These are phyloP conservation scores for Erythrophleum fordii DNA, from an alignment of 306 rosid genomes.

Conservation along the genomic window DNA sequence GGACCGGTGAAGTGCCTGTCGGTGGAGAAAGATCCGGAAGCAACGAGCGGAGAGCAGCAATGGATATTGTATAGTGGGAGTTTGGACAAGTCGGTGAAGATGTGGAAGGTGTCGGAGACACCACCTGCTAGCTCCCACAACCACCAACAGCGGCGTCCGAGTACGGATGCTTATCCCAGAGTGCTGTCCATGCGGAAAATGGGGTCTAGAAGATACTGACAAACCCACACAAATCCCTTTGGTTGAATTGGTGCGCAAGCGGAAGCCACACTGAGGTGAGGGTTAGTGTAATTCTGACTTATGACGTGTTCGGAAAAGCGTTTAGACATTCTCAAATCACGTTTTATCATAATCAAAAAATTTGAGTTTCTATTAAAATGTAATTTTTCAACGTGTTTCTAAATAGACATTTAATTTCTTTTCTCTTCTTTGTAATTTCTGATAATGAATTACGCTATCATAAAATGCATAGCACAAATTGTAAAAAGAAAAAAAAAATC, in stretches of 20 bases:
- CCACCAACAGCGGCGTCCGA: slow-evolving; percentile 1
- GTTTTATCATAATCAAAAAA: no score
- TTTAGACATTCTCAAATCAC: no score
- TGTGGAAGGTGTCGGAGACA: slow-evolving; percentile 76
- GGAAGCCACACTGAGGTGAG: no score
- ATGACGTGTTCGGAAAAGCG: no score
- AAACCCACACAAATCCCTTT: not conserved
- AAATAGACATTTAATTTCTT: no score
- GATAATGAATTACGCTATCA: no score
- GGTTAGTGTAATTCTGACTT: no score
- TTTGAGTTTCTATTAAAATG: no score
- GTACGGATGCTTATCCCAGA: slow-evolving; percentile 37
- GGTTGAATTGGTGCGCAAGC: no score
- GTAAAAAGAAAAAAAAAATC: not conserved
- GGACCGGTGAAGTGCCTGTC: slow-evolving; percentile 97
- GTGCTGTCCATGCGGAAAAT: slow-evolving; percentile 41
- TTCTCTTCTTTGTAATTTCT: no score
- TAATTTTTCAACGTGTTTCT: no score
- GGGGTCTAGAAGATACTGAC: slow-evolving; percentile 48
- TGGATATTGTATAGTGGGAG: slow-evolving; percentile 93
- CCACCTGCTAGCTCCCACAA: not conserved
- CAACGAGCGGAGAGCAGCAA: slow-evolving; percentile 31
- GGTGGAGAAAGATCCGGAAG: slow-evolving; percentile 55
- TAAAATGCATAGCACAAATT: not conserved
- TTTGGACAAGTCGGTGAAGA: slow-evolving; percentile 92